Percentiles rank a stretch among this genome's conserved stretches.
Conservation (phyloP, 345 rosid species). For the Excoecaria agallocha region DNA sequence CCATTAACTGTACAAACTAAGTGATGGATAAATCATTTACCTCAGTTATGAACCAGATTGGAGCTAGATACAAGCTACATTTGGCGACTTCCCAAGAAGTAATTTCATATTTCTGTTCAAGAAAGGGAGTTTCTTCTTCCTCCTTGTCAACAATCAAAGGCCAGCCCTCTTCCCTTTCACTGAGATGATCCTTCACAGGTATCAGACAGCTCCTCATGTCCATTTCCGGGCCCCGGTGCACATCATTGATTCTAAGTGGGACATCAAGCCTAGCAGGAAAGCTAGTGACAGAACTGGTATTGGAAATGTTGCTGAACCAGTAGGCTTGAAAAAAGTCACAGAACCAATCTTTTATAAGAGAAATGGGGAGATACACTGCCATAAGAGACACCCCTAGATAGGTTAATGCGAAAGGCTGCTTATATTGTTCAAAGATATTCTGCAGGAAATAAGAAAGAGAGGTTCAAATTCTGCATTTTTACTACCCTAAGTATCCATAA, state of each 20-base stretch:
- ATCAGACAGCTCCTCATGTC: slow-evolving; percentile 24
- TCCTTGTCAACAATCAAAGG: slow-evolving; percentile 34
- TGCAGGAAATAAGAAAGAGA: slow-evolving; percentile 24
- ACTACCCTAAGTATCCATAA: neutral
- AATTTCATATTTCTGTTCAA: slow-evolving; percentile 17
- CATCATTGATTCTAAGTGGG: slow-evolving; percentile 40
- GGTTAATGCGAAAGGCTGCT: slow-evolving; percentile 60
- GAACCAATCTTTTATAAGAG: slow-evolving; percentile 45
- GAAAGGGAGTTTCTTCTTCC: slow-evolving; percentile 29
- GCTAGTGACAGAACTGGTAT: slow-evolving; percentile 8
- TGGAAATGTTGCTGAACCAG: slow-evolving; percentile 10
- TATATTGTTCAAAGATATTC: slow-evolving; percentile 52
- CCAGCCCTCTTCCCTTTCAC: slow-evolving; percentile 48
- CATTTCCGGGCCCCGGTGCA: slow-evolving; percentile 21
- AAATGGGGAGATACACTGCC: slow-evolving; percentile 52
- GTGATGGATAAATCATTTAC: slow-evolving; percentile 22
- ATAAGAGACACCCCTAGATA: slow-evolving; percentile 66
- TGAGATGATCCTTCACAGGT: slow-evolving; percentile 36
- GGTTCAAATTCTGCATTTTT: neutral
- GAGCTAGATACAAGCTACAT: slow-evolving; percentile 53
- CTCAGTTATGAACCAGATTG: slow-evolving; percentile 69
- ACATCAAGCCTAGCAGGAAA: slow-evolving; percentile 35
- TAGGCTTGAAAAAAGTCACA: slow-evolving; percentile 24
- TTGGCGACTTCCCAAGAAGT: slow-evolving; percentile 43
- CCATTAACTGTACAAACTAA: neutral